phyloP scores from a whole-genome alignment of 768 basidiomycete species.

The Suillus sp. region DNA sequence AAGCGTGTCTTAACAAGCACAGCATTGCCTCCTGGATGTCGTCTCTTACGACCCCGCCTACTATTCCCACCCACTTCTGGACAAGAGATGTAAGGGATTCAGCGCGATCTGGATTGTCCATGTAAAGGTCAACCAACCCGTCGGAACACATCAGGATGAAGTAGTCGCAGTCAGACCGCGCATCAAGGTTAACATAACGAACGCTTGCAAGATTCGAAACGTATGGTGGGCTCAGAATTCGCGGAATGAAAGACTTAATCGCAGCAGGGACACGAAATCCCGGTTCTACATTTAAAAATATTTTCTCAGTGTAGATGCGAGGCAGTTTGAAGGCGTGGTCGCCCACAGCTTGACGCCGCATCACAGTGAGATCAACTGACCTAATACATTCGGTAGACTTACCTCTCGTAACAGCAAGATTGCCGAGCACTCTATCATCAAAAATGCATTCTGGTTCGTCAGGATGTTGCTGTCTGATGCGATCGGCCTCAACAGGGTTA shows the following conservation, averaged over 20 bases:
- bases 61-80: slow-evolving; percentile 39
- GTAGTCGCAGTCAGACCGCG: slow-evolving; percentile 25
- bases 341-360: slow-evolving; percentile 44
- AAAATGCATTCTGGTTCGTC: slow-evolving; percentile 45
- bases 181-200: slow-evolving; percentile 38
- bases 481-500: slow-evolving; percentile 41
- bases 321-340: slow-evolving; percentile 59
- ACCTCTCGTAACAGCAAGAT: slow-evolving; percentile 41
- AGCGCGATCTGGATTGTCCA: slow-evolving; percentile 20
- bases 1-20: slow-evolving; percentile 43
- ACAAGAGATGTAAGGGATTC: slow-evolving; percentile 27
- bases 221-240: slow-evolving; percentile 56
- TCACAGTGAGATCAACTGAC: not conserved
- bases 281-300: slow-evolving; percentile 45
- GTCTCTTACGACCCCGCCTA: slow-evolving; percentile 22
- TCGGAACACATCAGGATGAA: slow-evolving; percentile 54
- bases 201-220: slow-evolving; percentile 48
- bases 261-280: slow-evolving; percentile 39
- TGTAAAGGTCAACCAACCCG: slow-evolving; percentile 45
- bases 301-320: slow-evolving; percentile 43
- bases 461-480: slow-evolving; percentile 49
- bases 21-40: slow-evolving; percentile 28
- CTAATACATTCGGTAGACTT: slow-evolving; percentile 18
- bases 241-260: slow-evolving; percentile 43
- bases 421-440: slow-evolving; percentile 51